Percentiles rank a stretch among this genome's conserved stretches.
Conservation (phyloP, 106 monocot genomes). For the Posidonia australis region DNA sequence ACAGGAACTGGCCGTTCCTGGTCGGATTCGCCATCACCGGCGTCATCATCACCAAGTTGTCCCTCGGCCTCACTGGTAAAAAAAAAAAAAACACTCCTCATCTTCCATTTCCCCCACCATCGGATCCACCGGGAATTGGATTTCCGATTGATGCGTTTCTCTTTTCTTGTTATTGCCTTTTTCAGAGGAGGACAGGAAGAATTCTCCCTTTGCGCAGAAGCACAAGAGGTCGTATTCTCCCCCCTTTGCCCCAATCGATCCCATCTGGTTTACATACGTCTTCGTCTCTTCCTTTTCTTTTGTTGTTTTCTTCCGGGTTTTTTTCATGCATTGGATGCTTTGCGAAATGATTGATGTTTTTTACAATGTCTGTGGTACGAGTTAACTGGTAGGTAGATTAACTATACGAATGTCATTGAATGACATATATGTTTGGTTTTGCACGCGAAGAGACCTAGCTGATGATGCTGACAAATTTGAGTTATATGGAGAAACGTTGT, state of each 20-base stretch:
- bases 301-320: no score
- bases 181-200: slow-evolving; percentile 79
- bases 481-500: no score
- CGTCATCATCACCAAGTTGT: slow-evolving; percentile 55
- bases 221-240: slow-evolving; percentile 24
- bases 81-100: not conserved
- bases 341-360: no score
- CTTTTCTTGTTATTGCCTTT: not conserved
- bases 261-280: not conserved
- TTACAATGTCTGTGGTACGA: no score
- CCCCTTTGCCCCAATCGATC: no score
- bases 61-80: slow-evolving; percentile 59
- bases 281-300: not conserved
- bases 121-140: not conserved
- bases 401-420: no score
- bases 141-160: not conserved
- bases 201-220: slow-evolving; percentile 63
- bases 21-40: slow-evolving; percentile 83
- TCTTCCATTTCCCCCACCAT: not conserved
- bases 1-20: slow-evolving; percentile 84
- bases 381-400: no score
- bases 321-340: no score
- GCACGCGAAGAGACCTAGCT: no score
- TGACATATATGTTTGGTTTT: no score
- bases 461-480: no score